Base-by-base conservation (phyloP, 176 grass and related monocot species). In the Cocos nucifera region DNA sequence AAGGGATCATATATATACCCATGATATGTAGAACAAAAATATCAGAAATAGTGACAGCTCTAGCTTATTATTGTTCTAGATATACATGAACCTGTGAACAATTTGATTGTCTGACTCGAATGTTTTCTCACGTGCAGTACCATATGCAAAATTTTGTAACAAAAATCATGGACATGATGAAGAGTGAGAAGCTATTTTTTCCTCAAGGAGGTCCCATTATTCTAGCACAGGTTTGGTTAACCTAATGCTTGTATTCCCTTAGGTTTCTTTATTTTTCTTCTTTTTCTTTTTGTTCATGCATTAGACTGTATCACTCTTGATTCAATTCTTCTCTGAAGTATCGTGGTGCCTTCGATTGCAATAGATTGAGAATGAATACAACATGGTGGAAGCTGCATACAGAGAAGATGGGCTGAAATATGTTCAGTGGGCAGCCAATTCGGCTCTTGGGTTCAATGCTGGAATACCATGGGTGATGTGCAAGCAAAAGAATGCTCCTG, bases 351-450 rank as follows among this genome's bases (percentile, higher is more conserved):
- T 67, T 17, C 52, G 24, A 3, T 64, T 75, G 4, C 26, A 12
- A 29, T 39, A 90, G 92, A 85, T 96, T n/a, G 92, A 96, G 83
- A 96, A 96, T 54, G 92, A 96, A 62, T 96, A 96, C 57, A 66
- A 68, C 52, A 89, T 79, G 49, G 17, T 96, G 53, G 78, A 65
- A 6, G 56, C 50, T 0, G 78, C 70, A 18, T 96, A 79, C 71
- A 79, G 74, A 65, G 73, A 83, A 4, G 75, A 59, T 0, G 92
- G 87, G 18, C 69, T 48, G 28, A 91, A 61, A 20, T 90, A 97
- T 26, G 72, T 97, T 14, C 25, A 78, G 0, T 91, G 92, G 92
- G 87, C 83, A 32, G 87, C 71, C 17, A 56, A 80, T 6, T 82
- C 88, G 92, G 83, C 87, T 19, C 6, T 59, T 23, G 2, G 2